A percentile compares a stretch with the other conserved stretches of the same genome.
phyloP scores from a whole-genome alignment of 192 early-diverging fungal genomes.

The Phycomyces blakesleeanus region DNA sequence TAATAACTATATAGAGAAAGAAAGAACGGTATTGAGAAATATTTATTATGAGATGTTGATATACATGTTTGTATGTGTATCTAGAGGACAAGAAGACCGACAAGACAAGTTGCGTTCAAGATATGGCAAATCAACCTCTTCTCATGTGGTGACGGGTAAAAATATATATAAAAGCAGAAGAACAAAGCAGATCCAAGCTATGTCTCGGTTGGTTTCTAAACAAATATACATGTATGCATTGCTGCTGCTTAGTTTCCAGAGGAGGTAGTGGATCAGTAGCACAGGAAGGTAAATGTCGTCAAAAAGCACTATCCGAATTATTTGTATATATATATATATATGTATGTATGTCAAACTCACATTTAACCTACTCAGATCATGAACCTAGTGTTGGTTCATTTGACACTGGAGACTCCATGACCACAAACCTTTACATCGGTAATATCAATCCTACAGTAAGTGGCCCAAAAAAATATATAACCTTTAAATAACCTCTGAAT shows the following conservation, averaged over 20 bases:
- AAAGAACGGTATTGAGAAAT: too few species aligned
- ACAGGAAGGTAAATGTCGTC: conserved; percentile 12
- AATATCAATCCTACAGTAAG: conserved; percentile 66
- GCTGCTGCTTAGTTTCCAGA: not conserved
- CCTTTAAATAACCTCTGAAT: too few species aligned
- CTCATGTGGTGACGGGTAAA: conserved; percentile 3
- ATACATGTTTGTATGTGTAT: not conserved
- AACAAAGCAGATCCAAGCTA: too few species aligned
- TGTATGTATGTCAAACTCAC: too few species aligned
- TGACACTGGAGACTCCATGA: conserved; percentile 67
- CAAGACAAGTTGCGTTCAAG: conserved; percentile 39
- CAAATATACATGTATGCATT: too few species aligned
- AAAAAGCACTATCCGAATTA: not conserved
- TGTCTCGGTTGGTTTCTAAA: too few species aligned
- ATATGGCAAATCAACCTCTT: conserved; percentile 27
- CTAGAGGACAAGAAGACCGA: conserved; percentile 63
- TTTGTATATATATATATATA: too few species aligned
- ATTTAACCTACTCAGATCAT: not conserved
- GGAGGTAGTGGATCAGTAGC: not conserved
- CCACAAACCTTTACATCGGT: conserved; percentile 84
- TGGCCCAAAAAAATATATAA: too few species aligned
- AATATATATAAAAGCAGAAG: too few species aligned
- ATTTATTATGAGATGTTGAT: too few species aligned
- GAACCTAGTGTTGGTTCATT: conserved; percentile 46
- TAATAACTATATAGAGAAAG: too few species aligned